Base-by-base conservation (phyloP, 1,284 basidiomycete species). In the Leccinum griseonigrum region DNA sequence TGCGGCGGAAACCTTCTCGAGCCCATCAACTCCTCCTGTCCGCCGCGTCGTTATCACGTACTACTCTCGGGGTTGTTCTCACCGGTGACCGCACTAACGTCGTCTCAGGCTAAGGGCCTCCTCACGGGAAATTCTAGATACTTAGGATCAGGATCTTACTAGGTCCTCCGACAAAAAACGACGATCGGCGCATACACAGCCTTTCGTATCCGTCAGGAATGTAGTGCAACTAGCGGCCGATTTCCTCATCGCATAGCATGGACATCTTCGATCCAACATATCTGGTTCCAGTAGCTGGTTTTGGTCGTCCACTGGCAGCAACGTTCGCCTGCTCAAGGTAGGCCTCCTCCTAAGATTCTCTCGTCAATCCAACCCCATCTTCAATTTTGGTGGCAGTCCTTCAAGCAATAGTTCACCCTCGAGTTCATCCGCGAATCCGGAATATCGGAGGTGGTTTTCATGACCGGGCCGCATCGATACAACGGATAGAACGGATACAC, bases 151-250 rank as follows among this genome's bases (percentile, higher is more conserved):
- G 3, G n/a, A 65, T 60, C 54, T 67, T 55, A 57, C 36, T 32
- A 48, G 50, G 22, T 22, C 22, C 22, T 22, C 22, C 40, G 57
- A 67, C 34, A 22, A 22, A 22, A 22, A 22, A 22, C 2, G 22
- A 22, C 22, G 22, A 22, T 22, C 22, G 22, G 22, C 22, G 22
- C 22, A 56, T 68, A 65, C 62, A 57, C 69, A 94, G 91, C 91
- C 92, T 28, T 74, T 92, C 52, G 90, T 94, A 5, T 92, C 91
- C 1, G 83, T 86, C 31, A 91, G 88, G 53, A 93, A 93, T 76
- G 82, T 94, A 43, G 80, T 86, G 6, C 92, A 94, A 69, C 81
- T 94, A 16, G 84, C 90, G 0, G 85, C 78, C 16, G 92, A 94
- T 74, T 75, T 94, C 13, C 75, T 94, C 61, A 87, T 92, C 60